Percentiles rank a stretch among this genome's conserved stretches.
These are phyloP conservation scores for Backusella westeae DNA, from an alignment of 192 early-diverging fungal genomes.

Conservation along the genomic window DNA sequence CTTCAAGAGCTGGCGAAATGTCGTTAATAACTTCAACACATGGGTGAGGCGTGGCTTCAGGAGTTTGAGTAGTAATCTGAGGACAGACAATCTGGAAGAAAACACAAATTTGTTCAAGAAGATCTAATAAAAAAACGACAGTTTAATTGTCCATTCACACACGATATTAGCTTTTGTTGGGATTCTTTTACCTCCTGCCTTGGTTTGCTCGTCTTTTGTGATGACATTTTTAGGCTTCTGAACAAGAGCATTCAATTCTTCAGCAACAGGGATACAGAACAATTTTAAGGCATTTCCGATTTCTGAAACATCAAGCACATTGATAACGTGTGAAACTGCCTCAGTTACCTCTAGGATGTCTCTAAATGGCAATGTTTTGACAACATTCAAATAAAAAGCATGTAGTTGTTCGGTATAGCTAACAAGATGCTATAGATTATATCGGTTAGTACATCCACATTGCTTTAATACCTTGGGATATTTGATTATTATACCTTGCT, in stretches of 20 bases:
- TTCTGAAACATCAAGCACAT: slow-evolving; percentile 66
- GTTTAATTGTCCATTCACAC: neutral
- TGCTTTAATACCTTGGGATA: neutral
- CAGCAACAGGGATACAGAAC: slow-evolving; percentile 74
- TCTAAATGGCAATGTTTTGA: slow-evolving; percentile 59
- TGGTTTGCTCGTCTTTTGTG: slow-evolving; percentile 35
- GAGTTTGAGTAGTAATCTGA: slow-evolving; percentile 47
- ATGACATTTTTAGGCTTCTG: slow-evolving; percentile 32
- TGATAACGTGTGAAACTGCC: slow-evolving; percentile 86
- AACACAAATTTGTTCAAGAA: slow-evolving; percentile 59
- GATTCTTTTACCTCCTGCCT: slow-evolving; percentile 34
- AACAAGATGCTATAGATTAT: slow-evolving; percentile 57
- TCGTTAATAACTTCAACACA: slow-evolving; percentile 61
- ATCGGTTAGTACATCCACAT: neutral
- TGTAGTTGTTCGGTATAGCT: slow-evolving; percentile 79
- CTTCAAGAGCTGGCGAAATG: slow-evolving; percentile 73
- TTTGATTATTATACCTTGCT: slow-evolving; percentile 58
- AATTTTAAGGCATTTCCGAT: slow-evolving; percentile 60
- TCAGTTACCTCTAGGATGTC: slow-evolving; percentile 83
- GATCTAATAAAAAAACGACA: slow-evolving; percentile 19
- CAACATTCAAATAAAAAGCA: slow-evolving; percentile 75
- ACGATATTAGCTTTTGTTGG: neutral
- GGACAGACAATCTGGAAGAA: slow-evolving; percentile 58
- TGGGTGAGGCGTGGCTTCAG: slow-evolving; percentile 55
- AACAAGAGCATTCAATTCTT: slow-evolving; percentile 64